Percentiles rank a stretch among this genome's conserved stretches.
phyloP scores from a whole-genome alignment of 225 moss, liverwort and hornwort species.

The Neckera pumila region DNA sequence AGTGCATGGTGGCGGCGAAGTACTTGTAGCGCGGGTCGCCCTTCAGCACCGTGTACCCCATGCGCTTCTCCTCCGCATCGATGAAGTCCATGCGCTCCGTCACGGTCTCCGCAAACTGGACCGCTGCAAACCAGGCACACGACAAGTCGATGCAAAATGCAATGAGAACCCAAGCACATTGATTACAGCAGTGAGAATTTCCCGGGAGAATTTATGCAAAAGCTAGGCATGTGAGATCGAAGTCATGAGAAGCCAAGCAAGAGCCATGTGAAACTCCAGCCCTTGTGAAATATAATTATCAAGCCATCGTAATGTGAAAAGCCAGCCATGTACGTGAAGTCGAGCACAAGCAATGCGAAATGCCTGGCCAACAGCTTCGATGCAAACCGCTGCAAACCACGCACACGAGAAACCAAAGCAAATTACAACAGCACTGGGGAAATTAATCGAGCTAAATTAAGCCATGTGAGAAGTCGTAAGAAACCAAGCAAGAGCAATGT shows the following conservation, averaged over 20 bases:
- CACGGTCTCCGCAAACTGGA: neutral
- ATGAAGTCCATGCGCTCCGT: slow-evolving; percentile 17
- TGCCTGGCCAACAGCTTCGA: neutral
- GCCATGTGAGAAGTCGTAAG: neutral
- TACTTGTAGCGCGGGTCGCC: slow-evolving; percentile 8
- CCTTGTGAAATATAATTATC: neutral
- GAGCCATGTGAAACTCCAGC: neutral
- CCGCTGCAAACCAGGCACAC: neutral
- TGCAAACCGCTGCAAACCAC: neutral
- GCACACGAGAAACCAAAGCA: neutral
- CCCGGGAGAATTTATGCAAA: too few relatives aligned
- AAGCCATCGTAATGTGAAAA: neutral
- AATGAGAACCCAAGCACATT: neutral
- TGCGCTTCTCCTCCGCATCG: neutral
- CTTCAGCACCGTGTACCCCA: slow-evolving; percentile 8
- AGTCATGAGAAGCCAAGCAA: neutral
- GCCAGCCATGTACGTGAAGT: neutral
- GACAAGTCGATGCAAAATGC: neutral
- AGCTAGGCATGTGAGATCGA: neutral
- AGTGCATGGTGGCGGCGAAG: slow-evolving; percentile 1
- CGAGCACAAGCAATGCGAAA: neutral
- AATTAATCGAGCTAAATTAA: neutral
- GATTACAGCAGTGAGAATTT: neutral
- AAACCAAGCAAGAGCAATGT: neutral
- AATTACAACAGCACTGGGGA: neutral